Evolutionary conservation across 2,329 filamentous ascomycete genomes (phyloP), one percentile per base, ranked within the genome.

Genomic region (Colletotrichum destructivum): DNA sequence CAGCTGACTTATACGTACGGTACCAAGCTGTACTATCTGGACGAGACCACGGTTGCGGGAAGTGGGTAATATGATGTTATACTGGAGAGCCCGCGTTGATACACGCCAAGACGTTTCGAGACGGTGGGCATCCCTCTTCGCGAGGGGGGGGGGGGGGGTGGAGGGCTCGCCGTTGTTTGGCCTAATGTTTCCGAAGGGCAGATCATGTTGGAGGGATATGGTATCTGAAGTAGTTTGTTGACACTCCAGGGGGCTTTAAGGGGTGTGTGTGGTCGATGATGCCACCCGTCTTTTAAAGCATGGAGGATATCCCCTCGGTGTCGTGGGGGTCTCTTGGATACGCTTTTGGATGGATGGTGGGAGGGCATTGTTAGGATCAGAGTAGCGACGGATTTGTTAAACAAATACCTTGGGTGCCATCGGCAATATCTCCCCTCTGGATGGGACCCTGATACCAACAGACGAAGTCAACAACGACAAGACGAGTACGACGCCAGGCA

Each of bases 111-210:
- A 42, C 31, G 35, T 40, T 52, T 40, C 46, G 60, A 6, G 44
- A 42, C n/a, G 46, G 46, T 8, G 15, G 7, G 59, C 26, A 26
- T 51, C 13, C 7, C 12, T 9, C n/a, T 38, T 16, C 31, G 42
- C n/a, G 18, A 47, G 31, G 12, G 42, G n/a, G 15, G 31, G 18
- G 42, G n/a, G n/a, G n/a, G n/a, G n/a, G n/a, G n/a, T n/a, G n/a
- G n/a, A n/a, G 15, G 56, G 13, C 46, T 40, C 4, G 26, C 16
- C 23, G 18, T 40, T 23, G 46, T 51, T 26, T 51, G 46, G 46
- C 46, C 11, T 62, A 46, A 21, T 62, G 59, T 62, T 38, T 62
- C 44, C 26, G 42, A 49, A 11, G 26, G 8, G 57, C 11, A 35
- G 57, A 61, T 61, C 57, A 23, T 38, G 15, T 44, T 18, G 16